phyloP scores from a whole-genome alignment of 2,329 filamentous ascomycete species.

The Aspergillus neotritici region DNA sequence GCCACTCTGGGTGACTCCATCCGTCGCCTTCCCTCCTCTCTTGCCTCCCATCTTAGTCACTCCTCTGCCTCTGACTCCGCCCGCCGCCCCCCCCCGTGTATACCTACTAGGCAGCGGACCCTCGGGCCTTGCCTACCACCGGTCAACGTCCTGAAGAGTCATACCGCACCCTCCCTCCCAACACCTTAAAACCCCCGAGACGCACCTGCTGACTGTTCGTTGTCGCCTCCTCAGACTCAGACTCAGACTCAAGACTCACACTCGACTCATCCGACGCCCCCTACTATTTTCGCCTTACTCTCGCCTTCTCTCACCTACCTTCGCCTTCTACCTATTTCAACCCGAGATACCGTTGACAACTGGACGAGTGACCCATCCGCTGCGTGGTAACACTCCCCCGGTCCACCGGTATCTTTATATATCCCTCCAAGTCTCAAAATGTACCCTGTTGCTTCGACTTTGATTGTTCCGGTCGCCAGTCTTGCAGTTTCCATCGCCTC shows the following conservation, averaged over 20 bases:
- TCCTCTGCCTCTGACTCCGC: slow-evolving; percentile 3
- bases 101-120: slow-evolving; percentile 16
- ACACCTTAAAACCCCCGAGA: too few species aligned
- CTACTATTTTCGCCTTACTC: slow-evolving; percentile 12
- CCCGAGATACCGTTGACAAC: slow-evolving; percentile 23
- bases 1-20: slow-evolving; percentile 6
- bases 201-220: slow-evolving; percentile 14
- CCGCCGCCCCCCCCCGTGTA: slow-evolving; percentile 11
- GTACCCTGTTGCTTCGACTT: slow-evolving; percentile 32
- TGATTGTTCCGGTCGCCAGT: slow-evolving; percentile 34
- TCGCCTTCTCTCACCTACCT: too few species aligned
- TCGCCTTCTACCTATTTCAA: slow-evolving; percentile 6
- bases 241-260: too few species aligned
- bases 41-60: slow-evolving; percentile 10
- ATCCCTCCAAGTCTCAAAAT: slow-evolving; percentile 30
- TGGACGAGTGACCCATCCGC: slow-evolving; percentile 22
- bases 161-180: background rate
- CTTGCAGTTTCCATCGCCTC: slow-evolving; percentile 28
- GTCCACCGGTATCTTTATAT: slow-evolving; percentile 24
- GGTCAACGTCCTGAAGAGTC: slow-evolving; percentile 3
- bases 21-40: too few species aligned
- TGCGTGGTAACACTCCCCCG: slow-evolving; percentile 31
- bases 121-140: background rate
- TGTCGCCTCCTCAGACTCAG: slow-evolving; percentile 7
- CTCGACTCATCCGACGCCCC: too few species aligned